Conservation (phyloP, 306 rosid genomes). For the Gleditsia sinensis region DNA sequence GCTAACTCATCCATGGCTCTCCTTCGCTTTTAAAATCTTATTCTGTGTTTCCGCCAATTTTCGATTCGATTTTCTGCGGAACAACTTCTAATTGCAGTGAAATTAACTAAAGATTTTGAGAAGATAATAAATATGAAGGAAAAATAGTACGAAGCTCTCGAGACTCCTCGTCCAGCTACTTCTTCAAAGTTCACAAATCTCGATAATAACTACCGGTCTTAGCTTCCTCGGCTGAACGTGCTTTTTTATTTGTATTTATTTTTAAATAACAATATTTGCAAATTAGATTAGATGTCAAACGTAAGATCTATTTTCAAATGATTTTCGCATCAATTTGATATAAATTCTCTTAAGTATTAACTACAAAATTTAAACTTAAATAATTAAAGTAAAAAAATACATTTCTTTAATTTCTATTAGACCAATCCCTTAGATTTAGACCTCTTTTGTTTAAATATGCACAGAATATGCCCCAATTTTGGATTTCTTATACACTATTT, state of each 20-base stretch:
- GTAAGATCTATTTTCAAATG: no score
- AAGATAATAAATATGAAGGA: not conserved
- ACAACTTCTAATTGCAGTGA: not conserved
- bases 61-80: not conserved
- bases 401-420: no score
- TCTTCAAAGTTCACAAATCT: not conserved
- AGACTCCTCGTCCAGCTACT: not conserved
- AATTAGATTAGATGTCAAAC: no score
- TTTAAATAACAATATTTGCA: no score
- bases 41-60: not conserved
- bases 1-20: constrained; percentile 29
- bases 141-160: not conserved
- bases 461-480: not conserved
- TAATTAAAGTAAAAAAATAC: no score
- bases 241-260: no score
- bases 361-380: no score
- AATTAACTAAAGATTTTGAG: not conserved
- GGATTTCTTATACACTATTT: not conserved
- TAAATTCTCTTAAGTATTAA: no score
- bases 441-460: not conserved
- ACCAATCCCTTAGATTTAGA: no score
- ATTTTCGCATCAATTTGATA: no score
- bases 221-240: constrained; percentile 30
- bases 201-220: constrained; percentile 47
- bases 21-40: not conserved